phyloP scores from a whole-genome alignment of 345 rosid species.

The Cardamine resedifolia region DNA sequence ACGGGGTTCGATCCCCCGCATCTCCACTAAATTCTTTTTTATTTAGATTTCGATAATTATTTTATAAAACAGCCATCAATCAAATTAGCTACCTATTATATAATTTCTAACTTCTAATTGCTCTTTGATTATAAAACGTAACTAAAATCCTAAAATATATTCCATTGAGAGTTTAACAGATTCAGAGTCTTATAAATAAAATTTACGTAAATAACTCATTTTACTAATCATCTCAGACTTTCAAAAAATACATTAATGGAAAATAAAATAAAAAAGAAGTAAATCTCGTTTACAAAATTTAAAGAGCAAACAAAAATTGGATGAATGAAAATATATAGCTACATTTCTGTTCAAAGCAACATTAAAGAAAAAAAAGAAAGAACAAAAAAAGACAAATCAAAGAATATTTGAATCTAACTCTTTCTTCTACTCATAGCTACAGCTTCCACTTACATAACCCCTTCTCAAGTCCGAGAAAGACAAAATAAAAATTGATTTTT shows the following conservation, averaged over 20 bases:
- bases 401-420: slow-evolving; percentile 37
- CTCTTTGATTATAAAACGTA: background rate
- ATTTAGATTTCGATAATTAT: background rate
- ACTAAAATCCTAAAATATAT: background rate
- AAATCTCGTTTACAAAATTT: slow-evolving; percentile 22
- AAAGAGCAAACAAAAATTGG: slow-evolving; percentile 31
- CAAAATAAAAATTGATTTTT: background rate
- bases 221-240: background rate
- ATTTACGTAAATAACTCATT: background rate
- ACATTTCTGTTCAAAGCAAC: slow-evolving; percentile 21
- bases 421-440: slow-evolving; percentile 37
- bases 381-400: slow-evolving; percentile 30
- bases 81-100: background rate
- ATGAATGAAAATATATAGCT: slow-evolving; percentile 30
- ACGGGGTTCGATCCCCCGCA: slow-evolving; percentile 90
- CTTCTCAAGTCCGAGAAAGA: background rate
- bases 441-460: slow-evolving; percentile 36
- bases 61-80: background rate
- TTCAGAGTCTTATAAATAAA: background rate
- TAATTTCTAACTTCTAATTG: background rate
- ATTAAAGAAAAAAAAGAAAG: background rate
- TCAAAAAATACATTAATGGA: slow-evolving; percentile 7
- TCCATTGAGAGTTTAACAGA: background rate
- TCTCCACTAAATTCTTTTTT: slow-evolving; percentile 45
- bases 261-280: background rate